Percentiles rank a stretch among this genome's conserved stretches.
Conservation (phyloP, 2,329 filamentous ascomycete genomes). For the Ophiocordyceps robertsii region DNA sequence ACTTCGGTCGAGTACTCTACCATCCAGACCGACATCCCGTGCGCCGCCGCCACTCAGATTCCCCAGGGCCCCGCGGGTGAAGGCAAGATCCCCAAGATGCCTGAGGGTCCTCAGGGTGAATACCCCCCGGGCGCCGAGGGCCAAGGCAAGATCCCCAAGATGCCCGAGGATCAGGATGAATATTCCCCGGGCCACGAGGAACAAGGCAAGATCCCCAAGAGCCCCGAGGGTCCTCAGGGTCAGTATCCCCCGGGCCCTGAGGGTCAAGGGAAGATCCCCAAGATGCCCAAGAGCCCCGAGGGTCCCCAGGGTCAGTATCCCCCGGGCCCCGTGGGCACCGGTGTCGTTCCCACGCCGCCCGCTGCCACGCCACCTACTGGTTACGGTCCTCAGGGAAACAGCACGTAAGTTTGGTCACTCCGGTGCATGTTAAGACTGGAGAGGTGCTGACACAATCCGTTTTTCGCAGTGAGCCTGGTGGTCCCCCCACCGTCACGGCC, state of each 20-base stretch:
- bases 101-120: conserved; percentile 2
- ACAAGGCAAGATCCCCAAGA: conserved; percentile 9
- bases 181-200: neutral
- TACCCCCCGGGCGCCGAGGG: conserved; percentile 1
- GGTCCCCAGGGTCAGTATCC: neutral
- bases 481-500: conserved; percentile 28
- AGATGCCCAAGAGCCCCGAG: conserved; percentile 7
- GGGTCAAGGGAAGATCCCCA: conserved; percentile 5
- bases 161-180: too few species aligned
- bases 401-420: conserved; percentile 6
- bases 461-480: conserved; percentile 12
- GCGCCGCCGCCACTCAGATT: conserved; percentile 17
- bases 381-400: conserved; percentile 22
- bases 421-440: neutral
- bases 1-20: conserved; percentile 40
- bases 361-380: conserved; percentile 25
- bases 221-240: conserved; percentile 3
- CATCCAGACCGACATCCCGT: conserved; percentile 28
- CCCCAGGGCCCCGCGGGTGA: neutral
- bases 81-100: conserved; percentile 9
- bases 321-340: neutral
- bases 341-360: conserved; percentile 18
- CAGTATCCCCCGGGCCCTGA: neutral
- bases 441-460: neutral
- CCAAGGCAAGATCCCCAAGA: neutral